Evolutionary conservation across 208 protist species (phyloP).

Genomic region (Crithidia acanthocephali): DNA sequence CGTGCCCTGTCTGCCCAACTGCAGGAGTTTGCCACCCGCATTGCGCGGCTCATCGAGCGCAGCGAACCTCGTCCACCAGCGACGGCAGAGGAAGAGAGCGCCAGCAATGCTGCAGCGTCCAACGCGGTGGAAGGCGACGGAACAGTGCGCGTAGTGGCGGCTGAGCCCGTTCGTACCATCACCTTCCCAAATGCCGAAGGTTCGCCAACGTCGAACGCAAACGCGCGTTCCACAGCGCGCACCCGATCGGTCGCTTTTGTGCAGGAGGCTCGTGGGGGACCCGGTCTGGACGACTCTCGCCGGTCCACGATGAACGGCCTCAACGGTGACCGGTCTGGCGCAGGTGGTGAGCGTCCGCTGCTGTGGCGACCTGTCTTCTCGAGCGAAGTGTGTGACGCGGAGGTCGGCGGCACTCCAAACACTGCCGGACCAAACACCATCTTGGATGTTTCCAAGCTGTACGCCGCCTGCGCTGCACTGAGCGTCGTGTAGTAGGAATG

Average conservation of each 20-base stretch:
- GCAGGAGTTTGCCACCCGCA: constrained; percentile 19
- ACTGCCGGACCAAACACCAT: background rate
- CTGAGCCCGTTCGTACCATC: background rate
- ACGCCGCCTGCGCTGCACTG: constrained; percentile 41
- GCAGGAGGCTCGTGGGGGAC: background rate
- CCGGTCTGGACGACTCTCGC: background rate
- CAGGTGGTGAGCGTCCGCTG: background rate
- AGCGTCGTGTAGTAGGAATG: constrained; percentile 38
- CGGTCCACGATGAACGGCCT: background rate
- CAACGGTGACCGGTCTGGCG: background rate
- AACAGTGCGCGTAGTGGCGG: no score
- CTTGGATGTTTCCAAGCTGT: constrained; percentile 29
- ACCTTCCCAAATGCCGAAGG: background rate
- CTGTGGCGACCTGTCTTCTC: constrained; percentile 28
- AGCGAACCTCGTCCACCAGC: background rate
- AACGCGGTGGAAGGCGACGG: no score
- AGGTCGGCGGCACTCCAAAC: background rate
- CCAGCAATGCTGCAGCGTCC: no score
- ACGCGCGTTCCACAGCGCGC: background rate
- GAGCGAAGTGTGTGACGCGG: background rate
- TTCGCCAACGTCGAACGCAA: background rate
- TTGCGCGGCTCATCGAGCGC: background rate
- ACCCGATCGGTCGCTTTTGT: constrained; percentile 15
- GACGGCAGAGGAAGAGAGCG: background rate
- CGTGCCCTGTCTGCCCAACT: constrained; percentile 13